phyloP scores from a whole-genome alignment of 306 rosid genomes.

The Geum urbanum region DNA sequence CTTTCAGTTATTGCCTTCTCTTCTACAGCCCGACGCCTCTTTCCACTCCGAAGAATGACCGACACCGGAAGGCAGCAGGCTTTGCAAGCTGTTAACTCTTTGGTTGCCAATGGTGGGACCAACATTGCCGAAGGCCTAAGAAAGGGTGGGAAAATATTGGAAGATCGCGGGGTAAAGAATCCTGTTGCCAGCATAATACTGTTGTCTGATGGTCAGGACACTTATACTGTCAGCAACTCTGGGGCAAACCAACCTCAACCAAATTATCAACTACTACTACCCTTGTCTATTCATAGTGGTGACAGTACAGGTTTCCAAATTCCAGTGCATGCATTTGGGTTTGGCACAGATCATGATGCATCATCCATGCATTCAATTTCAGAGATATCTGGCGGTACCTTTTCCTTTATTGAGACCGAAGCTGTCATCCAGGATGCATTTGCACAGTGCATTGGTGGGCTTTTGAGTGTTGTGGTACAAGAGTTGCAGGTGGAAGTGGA shows the following conservation, averaged over 20 bases:
- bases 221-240: conserved; percentile 65
- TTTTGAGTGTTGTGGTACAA: conserved; percentile 85
- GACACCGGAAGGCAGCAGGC: conserved; percentile 86
- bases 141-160: conserved; percentile 90
- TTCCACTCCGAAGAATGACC: conserved; percentile 75
- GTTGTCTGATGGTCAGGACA: conserved; percentile 94
- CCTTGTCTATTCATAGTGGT: conserved; percentile 54
- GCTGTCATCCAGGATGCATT: conserved; percentile 92
- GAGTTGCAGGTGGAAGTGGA: conserved; percentile 78
- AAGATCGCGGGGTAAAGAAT: conserved; percentile 81
- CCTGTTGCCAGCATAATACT: conserved; percentile 83
- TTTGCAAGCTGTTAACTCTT: conserved; percentile 87
- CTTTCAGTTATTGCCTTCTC: conserved; percentile 95
- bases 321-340: conserved; percentile 95
- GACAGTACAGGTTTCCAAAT: conserved; percentile 70
- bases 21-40: conserved; percentile 94
- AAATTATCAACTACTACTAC: conserved; percentile 79
- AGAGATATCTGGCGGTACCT: conserved; percentile 92
- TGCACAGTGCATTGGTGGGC: conserved; percentile 99
- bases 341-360: conserved; percentile 93
- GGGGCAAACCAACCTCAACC: conserved; percentile 59
- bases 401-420: conserved; percentile 94
- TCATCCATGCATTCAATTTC: conserved; percentile 93
- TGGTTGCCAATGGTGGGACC: conserved; percentile 98
- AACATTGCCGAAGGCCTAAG: conserved; percentile 93